These are phyloP conservation scores for Daldinia eschscholtzii DNA, from an alignment of 2,329 filamentous ascomycete species.

Conservation along the genomic window DNA sequence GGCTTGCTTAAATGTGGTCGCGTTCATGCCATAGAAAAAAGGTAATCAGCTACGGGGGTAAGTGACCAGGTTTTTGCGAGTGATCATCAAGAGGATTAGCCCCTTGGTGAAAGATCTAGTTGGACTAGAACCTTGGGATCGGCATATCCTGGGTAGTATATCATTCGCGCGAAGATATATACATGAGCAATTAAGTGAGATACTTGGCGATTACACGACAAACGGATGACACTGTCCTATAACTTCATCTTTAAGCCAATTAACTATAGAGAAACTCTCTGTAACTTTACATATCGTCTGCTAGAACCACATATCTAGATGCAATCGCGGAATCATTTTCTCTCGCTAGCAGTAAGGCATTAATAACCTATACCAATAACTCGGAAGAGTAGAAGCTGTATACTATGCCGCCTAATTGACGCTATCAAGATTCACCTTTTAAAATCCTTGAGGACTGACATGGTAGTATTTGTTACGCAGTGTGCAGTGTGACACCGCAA, in stretches of 20 bases:
- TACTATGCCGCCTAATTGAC: background rate
- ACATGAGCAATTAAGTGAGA: background rate
- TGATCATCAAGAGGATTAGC: background rate
- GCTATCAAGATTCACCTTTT: background rate
- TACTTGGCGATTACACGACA: background rate
- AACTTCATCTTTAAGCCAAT: too few species aligned
- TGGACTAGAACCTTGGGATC: background rate
- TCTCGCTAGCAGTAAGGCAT: background rate
- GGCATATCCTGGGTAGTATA: background rate
- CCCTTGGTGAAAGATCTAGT: background rate
- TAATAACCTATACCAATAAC: background rate
- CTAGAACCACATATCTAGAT: background rate
- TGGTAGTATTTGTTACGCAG: conserved; percentile 17
- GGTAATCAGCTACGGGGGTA: background rate
- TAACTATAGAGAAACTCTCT: too few species aligned
- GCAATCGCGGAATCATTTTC: background rate
- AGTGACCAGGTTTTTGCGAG: background rate
- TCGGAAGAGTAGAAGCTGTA: background rate
- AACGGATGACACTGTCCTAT: background rate
- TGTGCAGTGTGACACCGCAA: conserved; percentile 27
- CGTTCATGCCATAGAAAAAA: background rate
- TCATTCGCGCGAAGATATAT: background rate
- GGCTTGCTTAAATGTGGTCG: background rate
- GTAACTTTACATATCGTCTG: too few species aligned
- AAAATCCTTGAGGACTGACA: background rate